A percentile compares a stretch with the other conserved stretches of the same genome.
These are phyloP conservation scores for Globisporangium spiculum DNA, from an alignment of 352 stramenopile genomes.

Conservation along the genomic window DNA sequence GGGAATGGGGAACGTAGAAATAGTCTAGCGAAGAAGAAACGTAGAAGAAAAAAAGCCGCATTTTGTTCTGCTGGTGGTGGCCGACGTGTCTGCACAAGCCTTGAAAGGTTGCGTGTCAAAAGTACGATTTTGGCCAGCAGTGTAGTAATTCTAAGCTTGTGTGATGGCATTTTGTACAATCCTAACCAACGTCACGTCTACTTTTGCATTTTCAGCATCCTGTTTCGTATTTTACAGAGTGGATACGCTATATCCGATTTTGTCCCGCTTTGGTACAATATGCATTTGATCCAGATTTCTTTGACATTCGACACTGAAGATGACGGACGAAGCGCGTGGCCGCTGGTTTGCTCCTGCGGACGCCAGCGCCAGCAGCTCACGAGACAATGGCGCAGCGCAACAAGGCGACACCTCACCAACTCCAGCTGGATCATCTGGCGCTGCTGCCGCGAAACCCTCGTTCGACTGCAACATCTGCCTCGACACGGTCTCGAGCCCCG, in stretches of 20 bases:
- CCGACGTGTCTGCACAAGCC: not conserved
- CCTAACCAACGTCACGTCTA: not conserved
- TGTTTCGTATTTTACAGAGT: not conserved
- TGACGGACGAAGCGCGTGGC: slow-evolving; percentile 3
- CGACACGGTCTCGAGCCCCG: slow-evolving; percentile 77
- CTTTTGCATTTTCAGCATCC: not conserved
- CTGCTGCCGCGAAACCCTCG: slow-evolving; percentile 16
- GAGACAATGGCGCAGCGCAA: not conserved
- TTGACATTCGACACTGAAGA: not conserved
- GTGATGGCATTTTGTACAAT: not conserved
- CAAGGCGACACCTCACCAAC: not conserved
- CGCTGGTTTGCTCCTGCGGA: slow-evolving; percentile 7
- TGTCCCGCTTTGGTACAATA: not conserved
- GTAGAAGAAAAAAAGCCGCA: not conserved
- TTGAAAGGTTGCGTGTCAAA: slow-evolving; percentile 2
- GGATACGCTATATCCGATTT: not conserved
- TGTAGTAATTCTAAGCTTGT: not conserved
- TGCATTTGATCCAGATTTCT: not conserved
- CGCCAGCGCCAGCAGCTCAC: not conserved
- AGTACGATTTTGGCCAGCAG: not conserved
- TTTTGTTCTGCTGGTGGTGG: not conserved
- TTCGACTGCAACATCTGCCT: slow-evolving; percentile 92
- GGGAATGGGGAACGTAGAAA: not conserved
- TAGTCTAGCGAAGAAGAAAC: not conserved
- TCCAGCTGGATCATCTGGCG: not conserved